Base-by-base conservation (phyloP, 1,139 yeast species). In the Diutina pseudorugosa region DNA sequence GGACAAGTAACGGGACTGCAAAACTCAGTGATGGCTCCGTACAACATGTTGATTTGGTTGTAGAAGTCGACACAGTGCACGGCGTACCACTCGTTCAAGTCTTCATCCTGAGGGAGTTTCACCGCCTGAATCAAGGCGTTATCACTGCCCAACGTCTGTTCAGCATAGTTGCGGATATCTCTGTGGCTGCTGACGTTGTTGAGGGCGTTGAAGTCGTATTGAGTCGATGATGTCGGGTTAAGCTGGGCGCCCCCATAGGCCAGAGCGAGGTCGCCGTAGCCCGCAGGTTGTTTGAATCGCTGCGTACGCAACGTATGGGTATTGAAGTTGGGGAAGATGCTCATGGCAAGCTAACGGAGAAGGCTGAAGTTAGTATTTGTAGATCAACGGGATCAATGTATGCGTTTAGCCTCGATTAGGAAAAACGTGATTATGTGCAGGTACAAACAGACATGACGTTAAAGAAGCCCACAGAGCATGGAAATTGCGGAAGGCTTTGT, bases 1-100 rank as follows among this genome's bases (percentile, higher is more conserved):
- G 98, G 98, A 65, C 98, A 93, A 1, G 95, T 79, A 19, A 72
- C 68, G 1, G 98, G 97, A 0, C 97, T 88, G 66, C 99, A 93
- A 62, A 93, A 91, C 68, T 90, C 96, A 1, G 98, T 91, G 56
- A 94, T 86, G 5, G 98, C 84, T 12, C 98, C 97, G 62, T 93
- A 93, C 7, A 93, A 73, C 98, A 93, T 93, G 67, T 93, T 93
- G 61, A 91, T 85, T 66, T 93, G 99, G 65, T 91, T 91, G 70
- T 87, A 93, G 64, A 93, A 93, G 65, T 85, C 91, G 18, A 84
- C 93, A 41, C 84, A 85, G 64, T 93, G 96, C 18, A 91, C 95
- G 0, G 98, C 98, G 53, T 93, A 71, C 99, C 99, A 93, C 67
- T 93, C 98, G 61, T 86, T 85, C 52, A 82, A 64, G 62, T 89